phyloP scores from a whole-genome alignment of 495 filamentous ascomycete genomes.

The Sabuloglossum arenarium region DNA sequence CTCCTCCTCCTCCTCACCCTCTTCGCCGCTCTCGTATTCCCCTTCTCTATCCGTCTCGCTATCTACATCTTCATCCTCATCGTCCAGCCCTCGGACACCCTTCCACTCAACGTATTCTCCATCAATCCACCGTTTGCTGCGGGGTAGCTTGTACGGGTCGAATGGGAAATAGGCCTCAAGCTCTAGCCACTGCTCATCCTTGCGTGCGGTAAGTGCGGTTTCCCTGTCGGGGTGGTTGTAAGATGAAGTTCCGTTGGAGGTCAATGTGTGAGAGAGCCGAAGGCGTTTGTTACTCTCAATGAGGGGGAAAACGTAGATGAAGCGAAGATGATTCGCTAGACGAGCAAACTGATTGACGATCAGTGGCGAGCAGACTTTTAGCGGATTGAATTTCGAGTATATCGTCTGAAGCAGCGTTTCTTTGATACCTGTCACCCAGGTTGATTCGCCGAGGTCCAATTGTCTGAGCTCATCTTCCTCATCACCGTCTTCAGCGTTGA shows the following conservation, averaged over 20 bases:
- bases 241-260: conserved; percentile 16
- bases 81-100: conserved; percentile 45
- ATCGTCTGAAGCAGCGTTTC: conserved; percentile 52
- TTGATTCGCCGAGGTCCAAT: conserved; percentile 34
- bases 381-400: conserved; percentile 72
- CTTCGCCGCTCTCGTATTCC: neutral
- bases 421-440: conserved; percentile 53
- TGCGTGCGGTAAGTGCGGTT: conserved; percentile 30
- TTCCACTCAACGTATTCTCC: conserved; percentile 74
- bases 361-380: conserved; percentile 84
- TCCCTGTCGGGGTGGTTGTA: conserved; percentile 35
- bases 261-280: conserved; percentile 34
- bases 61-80: neutral
- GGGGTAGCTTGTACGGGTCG: conserved; percentile 77
- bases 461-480: conserved; percentile 31
- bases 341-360: conserved; percentile 85
- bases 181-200: conserved; percentile 49
- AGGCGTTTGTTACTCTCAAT: conserved; percentile 82
- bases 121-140: conserved; percentile 68
- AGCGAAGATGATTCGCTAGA: conserved; percentile 58
- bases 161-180: conserved; percentile 94
- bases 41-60: neutral
- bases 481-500: conserved; percentile 26
- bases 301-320: conserved; percentile 71
- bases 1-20: neutral